phyloP scores from a whole-genome alignment of 441 rosid genomes.

The Brassica balearica region DNA sequence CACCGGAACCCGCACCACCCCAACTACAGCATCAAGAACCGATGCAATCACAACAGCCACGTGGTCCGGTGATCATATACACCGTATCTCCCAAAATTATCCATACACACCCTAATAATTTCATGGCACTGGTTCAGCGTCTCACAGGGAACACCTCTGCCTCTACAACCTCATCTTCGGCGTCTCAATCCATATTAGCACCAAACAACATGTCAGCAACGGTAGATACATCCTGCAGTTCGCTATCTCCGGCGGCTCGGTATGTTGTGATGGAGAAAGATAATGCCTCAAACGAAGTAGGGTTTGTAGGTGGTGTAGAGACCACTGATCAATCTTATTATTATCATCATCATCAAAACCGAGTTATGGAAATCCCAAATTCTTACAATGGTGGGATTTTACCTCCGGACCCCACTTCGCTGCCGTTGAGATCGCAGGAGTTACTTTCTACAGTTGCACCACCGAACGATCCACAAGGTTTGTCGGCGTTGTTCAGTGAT shows the following conservation, averaged over 20 bases:
- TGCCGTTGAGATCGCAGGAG: conserved; percentile 62
- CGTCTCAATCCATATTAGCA: conserved; percentile 19
- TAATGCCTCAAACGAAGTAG: conserved; percentile 48
- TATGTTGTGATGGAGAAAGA: conserved; percentile 67
- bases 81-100: conserved; percentile 67
- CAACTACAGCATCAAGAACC: conserved; percentile 40
- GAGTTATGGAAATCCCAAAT: conserved; percentile 49
- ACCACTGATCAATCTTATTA: conserved; percentile 23
- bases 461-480: conserved; percentile 52
- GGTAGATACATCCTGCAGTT: conserved; percentile 42
- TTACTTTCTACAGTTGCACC: conserved; percentile 63
- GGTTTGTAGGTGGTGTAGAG: conserved; percentile 51
- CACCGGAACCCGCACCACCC: conserved; percentile 1
- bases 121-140: conserved; percentile 70
- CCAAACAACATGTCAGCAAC: conserved; percentile 16
- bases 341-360: conserved; percentile 38
- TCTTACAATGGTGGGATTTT: conserved; percentile 55
- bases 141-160: conserved; percentile 65
- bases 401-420: conserved; percentile 74
- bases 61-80: conserved; percentile 72
- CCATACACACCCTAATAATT: conserved; percentile 65
- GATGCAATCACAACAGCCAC: conserved; percentile 39
- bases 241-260: conserved; percentile 78
- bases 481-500: conserved; percentile 58
- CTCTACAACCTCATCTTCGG: conserved; percentile 37